A percentile compares a stretch with the other conserved stretches of the same genome.
These are phyloP conservation scores for Podospora didyma DNA, from an alignment of 495 filamentous ascomycete genomes.

Conservation along the genomic window DNA sequence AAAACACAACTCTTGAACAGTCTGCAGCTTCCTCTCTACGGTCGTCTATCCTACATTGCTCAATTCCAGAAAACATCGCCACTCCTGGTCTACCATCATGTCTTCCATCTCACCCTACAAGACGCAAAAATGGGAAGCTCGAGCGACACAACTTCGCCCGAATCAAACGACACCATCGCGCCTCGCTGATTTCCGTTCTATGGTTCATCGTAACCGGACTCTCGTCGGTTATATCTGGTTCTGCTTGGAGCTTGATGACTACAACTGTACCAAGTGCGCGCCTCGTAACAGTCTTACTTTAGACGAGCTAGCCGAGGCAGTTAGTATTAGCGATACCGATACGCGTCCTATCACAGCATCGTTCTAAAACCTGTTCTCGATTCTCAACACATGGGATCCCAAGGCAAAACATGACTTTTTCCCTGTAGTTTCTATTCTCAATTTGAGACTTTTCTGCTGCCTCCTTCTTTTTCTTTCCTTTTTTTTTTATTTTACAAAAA, in stretches of 20 bases:
- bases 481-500: no score
- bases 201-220: slow-evolving; percentile 31
- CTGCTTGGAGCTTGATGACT: slow-evolving; percentile 34
- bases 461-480: no score
- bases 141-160: slow-evolving; percentile 37
- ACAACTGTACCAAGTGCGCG: slow-evolving; percentile 30
- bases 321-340: slow-evolving; percentile 19
- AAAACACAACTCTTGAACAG: slow-evolving; percentile 2
- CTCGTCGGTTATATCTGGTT: slow-evolving; percentile 37
- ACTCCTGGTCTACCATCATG: slow-evolving; percentile 12
- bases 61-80: slow-evolving; percentile 1
- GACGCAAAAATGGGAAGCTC: slow-evolving; percentile 23
- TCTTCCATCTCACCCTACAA: slow-evolving; percentile 16
- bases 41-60: slow-evolving; percentile 5
- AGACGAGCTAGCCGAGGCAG: slow-evolving; percentile 14
- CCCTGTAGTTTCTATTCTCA: no score
- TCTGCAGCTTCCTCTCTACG: slow-evolving; percentile 3
- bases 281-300: background rate
- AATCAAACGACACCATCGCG: slow-evolving; percentile 26
- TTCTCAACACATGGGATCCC: slow-evolving; percentile 36
- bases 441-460: no score
- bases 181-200: slow-evolving; percentile 23
- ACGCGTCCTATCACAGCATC: slow-evolving; percentile 26
- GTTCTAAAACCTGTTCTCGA: slow-evolving; percentile 32
- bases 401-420: no score